A percentile compares a stretch with the other conserved stretches of the same genome.
phyloP scores from a whole-genome alignment of 257 asterid species.

The Osmanthus fragrans region DNA sequence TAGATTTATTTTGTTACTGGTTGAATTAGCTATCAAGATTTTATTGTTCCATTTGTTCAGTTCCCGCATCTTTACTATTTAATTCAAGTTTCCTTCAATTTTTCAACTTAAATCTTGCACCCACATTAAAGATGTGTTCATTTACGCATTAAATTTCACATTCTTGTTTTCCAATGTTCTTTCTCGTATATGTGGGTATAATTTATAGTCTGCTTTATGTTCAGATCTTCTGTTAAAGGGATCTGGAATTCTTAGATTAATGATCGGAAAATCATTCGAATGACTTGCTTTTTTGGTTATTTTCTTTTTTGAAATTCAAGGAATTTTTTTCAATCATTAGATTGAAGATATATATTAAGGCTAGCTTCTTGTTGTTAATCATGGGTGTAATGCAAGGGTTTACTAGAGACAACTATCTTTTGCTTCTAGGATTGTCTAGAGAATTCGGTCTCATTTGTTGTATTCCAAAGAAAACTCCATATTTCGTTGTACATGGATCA shows the following conservation, averaged over 20 bases:
- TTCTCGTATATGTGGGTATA: neutral
- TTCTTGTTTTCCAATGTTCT: neutral
- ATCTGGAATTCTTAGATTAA: neutral
- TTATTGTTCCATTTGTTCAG: neutral
- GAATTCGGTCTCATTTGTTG: neutral
- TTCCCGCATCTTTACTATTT: neutral
- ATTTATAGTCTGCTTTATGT: neutral
- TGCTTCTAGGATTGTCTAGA: neutral
- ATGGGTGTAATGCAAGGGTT: neutral
- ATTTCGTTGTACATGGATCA: neutral
- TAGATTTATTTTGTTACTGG: neutral
- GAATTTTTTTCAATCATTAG: neutral
- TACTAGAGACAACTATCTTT: neutral
- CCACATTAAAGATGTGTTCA: neutral
- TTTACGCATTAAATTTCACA: neutral
- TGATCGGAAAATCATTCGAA: neutral
- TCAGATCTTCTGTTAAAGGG: neutral
- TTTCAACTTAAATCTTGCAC: neutral
- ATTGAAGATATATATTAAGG: neutral
- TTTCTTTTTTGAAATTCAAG: neutral
- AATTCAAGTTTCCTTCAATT: neutral
- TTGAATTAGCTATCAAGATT: neutral
- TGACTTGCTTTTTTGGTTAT: neutral
- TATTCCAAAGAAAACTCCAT: neutral
- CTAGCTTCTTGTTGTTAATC: neutral